These are phyloP conservation scores for Jackrogersella multiformis DNA, from an alignment of 495 filamentous ascomycete species.

Conservation along the genomic window DNA sequence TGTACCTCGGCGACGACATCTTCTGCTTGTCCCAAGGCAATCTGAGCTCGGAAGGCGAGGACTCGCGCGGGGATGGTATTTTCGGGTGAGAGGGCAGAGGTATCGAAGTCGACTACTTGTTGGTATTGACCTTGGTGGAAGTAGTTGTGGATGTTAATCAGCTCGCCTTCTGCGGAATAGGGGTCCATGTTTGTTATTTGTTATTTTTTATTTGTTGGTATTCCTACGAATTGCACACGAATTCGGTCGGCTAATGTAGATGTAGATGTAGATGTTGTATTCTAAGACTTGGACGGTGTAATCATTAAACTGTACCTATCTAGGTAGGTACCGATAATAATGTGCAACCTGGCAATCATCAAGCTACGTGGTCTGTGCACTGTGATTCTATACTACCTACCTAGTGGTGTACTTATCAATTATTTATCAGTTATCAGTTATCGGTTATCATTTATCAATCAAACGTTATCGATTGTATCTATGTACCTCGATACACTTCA, in stretches of 20 bases:
- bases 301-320: too few species aligned
- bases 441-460: too few species aligned
- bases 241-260: neutral
- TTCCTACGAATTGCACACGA: neutral
- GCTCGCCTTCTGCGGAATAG: conserved; percentile 93
- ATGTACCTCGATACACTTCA: too few species aligned
- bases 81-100: conserved; percentile 74
- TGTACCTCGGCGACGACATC: conserved; percentile 74
- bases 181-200: conserved; percentile 77
- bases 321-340: too few species aligned
- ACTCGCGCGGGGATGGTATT: conserved; percentile 83
- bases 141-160: conserved; percentile 93
- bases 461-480: too few species aligned
- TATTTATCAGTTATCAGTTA: too few species aligned
- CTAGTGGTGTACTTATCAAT: neutral
- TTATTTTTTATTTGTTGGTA: neutral
- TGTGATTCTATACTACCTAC: neutral
- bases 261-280: neutral
- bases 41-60: conserved; percentile 79
- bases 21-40: conserved; percentile 79
- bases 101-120: conserved; percentile 81
- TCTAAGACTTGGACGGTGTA: too few species aligned
- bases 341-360: conserved; percentile 28
- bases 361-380: conserved; percentile 25
- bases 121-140: conserved; percentile 94